phyloP scores from a whole-genome alignment of 495 filamentous ascomycete genomes.

The Cudoniella acicularis region DNA sequence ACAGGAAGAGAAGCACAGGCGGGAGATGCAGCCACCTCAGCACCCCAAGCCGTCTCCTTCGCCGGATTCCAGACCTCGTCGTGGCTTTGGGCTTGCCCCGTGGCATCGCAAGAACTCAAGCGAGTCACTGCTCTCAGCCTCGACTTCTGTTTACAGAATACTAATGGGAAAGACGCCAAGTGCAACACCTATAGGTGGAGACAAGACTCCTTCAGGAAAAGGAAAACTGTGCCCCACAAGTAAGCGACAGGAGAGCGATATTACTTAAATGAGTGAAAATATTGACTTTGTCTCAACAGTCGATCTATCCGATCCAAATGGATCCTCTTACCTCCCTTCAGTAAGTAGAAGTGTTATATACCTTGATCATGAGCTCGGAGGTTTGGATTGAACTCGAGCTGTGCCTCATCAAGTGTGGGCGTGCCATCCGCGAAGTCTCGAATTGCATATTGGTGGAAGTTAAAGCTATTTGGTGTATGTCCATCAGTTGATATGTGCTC shows the following conservation, averaged over 20 bases:
- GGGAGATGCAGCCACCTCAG: background rate
- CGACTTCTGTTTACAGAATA: slow-evolving; percentile 36
- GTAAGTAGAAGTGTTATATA: slow-evolving; percentile 21
- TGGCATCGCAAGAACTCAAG: slow-evolving; percentile 38
- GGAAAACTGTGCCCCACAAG: slow-evolving; percentile 12
- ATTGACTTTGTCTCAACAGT: slow-evolving; percentile 1
- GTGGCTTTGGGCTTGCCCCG: slow-evolving; percentile 34
- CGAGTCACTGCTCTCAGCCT: slow-evolving; percentile 30
- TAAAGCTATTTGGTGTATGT: background rate
- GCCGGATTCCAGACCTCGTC: slow-evolving; percentile 20
- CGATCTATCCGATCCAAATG: slow-evolving; percentile 27
- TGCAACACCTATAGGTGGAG: slow-evolving; percentile 21
- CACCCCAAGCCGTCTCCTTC: slow-evolving; percentile 2
- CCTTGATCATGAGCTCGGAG: background rate
- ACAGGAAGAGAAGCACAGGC: background rate
- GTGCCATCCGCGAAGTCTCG: too few species aligned
- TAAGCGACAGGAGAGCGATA: slow-evolving; percentile 1
- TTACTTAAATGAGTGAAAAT: background rate
- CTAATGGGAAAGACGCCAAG: slow-evolving; percentile 34
- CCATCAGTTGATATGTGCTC: background rate
- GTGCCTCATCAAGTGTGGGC: too few species aligned
- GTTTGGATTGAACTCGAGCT: background rate
- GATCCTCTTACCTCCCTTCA: slow-evolving; percentile 22
- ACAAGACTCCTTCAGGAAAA: slow-evolving; percentile 1
- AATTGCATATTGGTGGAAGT: too few species aligned